These are phyloP conservation scores for Penicillium antarcticum DNA, from an alignment of 495 filamentous ascomycete species.

Conservation along the genomic window DNA sequence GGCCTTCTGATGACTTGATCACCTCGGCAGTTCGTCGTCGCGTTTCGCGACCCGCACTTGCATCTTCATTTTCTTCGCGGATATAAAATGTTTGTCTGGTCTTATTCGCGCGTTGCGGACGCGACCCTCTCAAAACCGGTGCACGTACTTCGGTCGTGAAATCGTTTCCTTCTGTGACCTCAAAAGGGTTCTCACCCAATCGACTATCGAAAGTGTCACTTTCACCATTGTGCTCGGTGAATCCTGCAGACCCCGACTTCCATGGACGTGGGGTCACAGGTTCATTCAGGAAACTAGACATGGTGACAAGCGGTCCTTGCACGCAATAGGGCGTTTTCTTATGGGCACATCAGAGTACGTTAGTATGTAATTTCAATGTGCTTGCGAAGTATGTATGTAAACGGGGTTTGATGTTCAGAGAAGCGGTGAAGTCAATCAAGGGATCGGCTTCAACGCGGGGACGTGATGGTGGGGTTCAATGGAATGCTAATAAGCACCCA, in stretches of 20 bases:
- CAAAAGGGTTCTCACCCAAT: conserved; percentile 21
- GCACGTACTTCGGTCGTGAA: conserved; percentile 36
- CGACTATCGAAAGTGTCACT: conserved; percentile 22
- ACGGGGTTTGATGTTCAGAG: background rate
- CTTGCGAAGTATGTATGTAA: background rate
- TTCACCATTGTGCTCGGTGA: conserved; percentile 8
- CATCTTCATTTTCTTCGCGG: conserved; percentile 29
- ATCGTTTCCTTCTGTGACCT: conserved; percentile 34
- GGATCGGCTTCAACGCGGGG: conserved; percentile 1
- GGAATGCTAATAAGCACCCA: background rate
- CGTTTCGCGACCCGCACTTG: conserved; percentile 10
- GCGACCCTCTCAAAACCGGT: conserved; percentile 24
- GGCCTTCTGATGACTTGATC: conserved; percentile 9
- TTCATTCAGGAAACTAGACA: conserved; percentile 28
- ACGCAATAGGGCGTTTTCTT: background rate
- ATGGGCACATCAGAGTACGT: background rate
- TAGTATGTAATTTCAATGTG: background rate
- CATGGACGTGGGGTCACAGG: conserved; percentile 28
- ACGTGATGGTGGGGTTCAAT: background rate
- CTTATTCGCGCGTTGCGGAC: conserved; percentile 29
- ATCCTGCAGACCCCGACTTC: conserved; percentile 16
- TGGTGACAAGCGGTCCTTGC: conserved; percentile 1
- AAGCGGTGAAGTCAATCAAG: conserved; percentile 9
- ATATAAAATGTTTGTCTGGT: conserved; percentile 30
- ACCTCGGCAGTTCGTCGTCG: conserved; percentile 12